phyloP scores from a whole-genome alignment of 495 filamentous ascomycete species.

The Aspergillus nidulans region DNA sequence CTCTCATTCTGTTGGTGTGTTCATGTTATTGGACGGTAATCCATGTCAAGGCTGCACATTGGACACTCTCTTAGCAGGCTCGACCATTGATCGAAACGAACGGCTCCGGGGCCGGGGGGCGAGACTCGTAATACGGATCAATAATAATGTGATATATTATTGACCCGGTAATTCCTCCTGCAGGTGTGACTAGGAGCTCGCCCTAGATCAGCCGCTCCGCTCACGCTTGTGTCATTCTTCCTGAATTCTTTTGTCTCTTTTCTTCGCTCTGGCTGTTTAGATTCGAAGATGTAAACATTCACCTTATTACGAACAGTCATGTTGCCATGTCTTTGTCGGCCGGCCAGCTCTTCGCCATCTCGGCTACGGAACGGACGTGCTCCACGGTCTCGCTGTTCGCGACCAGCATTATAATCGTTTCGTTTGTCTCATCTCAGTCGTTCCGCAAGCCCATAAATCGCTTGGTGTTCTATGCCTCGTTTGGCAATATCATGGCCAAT shows the following conservation, averaged over 20 bases:
- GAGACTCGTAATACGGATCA: background rate
- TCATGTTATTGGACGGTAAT: background rate
- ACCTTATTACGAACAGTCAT: constrained; percentile 1
- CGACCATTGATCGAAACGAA: background rate
- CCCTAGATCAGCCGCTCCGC: constrained; percentile 2
- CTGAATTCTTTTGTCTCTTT: background rate
- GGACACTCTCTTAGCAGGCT: background rate
- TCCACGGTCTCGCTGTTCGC: constrained; percentile 70
- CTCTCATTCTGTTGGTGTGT: background rate
- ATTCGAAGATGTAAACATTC: constrained; percentile 1
- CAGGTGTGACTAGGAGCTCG: background rate
- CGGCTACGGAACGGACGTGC: constrained; percentile 60
- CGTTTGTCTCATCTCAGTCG: constrained; percentile 50
- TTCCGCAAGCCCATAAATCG: constrained; percentile 82
- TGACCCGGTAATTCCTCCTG: constrained; percentile 3
- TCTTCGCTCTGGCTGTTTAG: background rate
- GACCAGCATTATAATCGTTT: constrained; percentile 67
- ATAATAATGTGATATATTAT: constrained; percentile 7
- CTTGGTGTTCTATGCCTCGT: constrained; percentile 78
- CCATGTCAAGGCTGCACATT: background rate
- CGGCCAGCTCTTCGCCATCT: constrained; percentile 41
- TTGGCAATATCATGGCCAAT: constrained; percentile 79
- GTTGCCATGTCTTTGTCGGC: constrained; percentile 22
- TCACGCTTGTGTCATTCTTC: background rate
- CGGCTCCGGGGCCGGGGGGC: background rate